Evolutionary conservation across 805 yeast genomes (phyloP), one percentile per base, ranked within the genome.

Genomic region (Zygotorulaspora sp.): DNA sequence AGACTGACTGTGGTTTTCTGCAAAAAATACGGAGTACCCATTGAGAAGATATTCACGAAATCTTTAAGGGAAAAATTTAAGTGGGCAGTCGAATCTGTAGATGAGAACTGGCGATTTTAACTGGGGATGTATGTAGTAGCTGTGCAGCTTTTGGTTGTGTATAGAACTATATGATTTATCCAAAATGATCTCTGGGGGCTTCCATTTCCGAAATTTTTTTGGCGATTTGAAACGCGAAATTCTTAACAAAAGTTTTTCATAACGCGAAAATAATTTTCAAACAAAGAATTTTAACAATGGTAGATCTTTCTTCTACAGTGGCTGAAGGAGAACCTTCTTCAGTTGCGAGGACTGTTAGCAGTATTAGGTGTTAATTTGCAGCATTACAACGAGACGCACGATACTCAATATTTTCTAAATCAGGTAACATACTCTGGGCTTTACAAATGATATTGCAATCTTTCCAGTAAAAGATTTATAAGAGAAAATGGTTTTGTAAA

Each of bases 31-130:
- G 71, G 77, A 38, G 96, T 90, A 14, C 97, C 97, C 6, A 82
- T 90, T 38, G 97, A 90, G 62, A 89, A 85, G 62, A 69, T 90
- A 28, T 88, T 90, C 52, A 83, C 96, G 9, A 89, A 88, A 65
- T 85, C 97, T 0, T 67, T 90, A 38, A 69, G 97, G 44, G 96
- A 89, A 29, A 90, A 90, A 66, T 90, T 90, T 66, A 80, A 77
- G 32, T 90, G 97, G 97, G 97, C 97, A 20, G 82, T 90, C 36
- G 95, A 89, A 61, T 79, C 89, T 36, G 88, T 80, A 3, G 97
- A 83, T 58, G 87, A 77, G 48, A 66, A 85, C 52, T 89, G 97
- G 97, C 72, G 76, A 49, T 89, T 89, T 57, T 89, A 63, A 50
- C 14, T 35, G 12, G 17, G 11, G 14, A 12, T 12, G 17, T 14